Evolutionary conservation across 2,329 filamentous ascomycete genomes (phyloP), one percentile per base, ranked within the genome.

Genomic region (Pseudocercospora crystallina): DNA sequence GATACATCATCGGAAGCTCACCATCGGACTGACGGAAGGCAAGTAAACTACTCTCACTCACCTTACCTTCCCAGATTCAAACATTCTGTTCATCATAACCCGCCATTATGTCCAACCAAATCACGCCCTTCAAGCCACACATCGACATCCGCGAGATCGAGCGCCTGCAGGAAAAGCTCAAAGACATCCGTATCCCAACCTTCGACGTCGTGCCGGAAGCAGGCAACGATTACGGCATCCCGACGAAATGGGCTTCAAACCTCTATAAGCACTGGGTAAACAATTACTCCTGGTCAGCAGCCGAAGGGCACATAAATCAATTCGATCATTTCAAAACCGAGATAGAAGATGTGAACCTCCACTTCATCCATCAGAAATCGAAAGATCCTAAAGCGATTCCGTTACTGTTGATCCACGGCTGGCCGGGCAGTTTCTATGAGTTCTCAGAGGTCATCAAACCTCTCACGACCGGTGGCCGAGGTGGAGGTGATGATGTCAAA

Each of bases 391-490:
- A 66, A 14, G 71, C 71, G 0, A 71, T 75, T 31, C 71, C 74
- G 1, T 57, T 76, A 1, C 57, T 77, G 1, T 56, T 75, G 30
- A 57, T 73, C 1, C 72, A 76, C 56, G 74, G 73, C 30, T 77
- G 72, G 74, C 73, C 73, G 2, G 73, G 73, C 4, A 71, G 67
- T 1, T 76, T 76, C 47, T 69, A 71, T 54, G 74, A 77, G 53
- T 74, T 74, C 55, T 69, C 60, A 39, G 70, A 68, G 51, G 65
- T 73, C 13, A 71, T 72, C 56, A 53, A 64, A 42, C 60, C 67
- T 20, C 54, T 76, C 2, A 58, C 68, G 3, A 49, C 65, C 20
- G 8, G 53, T 46, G 4, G 14, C 8, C 12, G 33, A 39, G 14
- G 74, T 68, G 1, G 43, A 60, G 9, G 45, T 60, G 10, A 13